Evolutionary conservation across 805 yeast species (phyloP).

Genomic region (Ogataea methylovora): DNA sequence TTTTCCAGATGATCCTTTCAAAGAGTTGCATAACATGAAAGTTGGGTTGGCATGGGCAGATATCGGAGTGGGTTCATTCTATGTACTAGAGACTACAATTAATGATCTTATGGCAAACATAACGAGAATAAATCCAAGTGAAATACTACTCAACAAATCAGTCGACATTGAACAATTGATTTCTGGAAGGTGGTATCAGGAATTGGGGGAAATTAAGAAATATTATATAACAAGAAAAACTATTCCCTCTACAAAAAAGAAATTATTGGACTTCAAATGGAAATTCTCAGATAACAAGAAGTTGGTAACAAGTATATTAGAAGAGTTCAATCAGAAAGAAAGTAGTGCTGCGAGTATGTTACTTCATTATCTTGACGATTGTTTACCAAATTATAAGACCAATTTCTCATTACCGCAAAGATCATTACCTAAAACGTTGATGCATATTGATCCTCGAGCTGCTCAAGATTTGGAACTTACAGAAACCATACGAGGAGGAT

Average conservation of each 20-base stretch:
- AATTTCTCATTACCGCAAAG: constrained; percentile 62
- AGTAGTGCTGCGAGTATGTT: constrained; percentile 54
- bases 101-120: constrained; percentile 62
- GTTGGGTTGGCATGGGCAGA: constrained; percentile 88
- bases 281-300: constrained; percentile 31
- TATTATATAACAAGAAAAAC: constrained; percentile 52
- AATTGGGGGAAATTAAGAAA: constrained; percentile 48
- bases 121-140: constrained; percentile 74
- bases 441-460: constrained; percentile 80
- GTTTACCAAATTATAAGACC: constrained; percentile 60
- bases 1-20: constrained; percentile 43
- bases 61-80: constrained; percentile 73
- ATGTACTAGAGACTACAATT: constrained; percentile 55
- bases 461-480: constrained; percentile 69
- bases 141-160: constrained; percentile 53
- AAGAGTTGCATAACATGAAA: constrained; percentile 28
- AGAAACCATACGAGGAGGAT: constrained; percentile 47
- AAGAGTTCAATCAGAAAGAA: constrained; percentile 37
- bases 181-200: constrained; percentile 48
- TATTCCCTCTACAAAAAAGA: constrained; percentile 32
- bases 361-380: constrained; percentile 62
- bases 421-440: constrained; percentile 39
- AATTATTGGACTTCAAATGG: constrained; percentile 27
- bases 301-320: constrained; percentile 17
- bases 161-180: constrained; percentile 31